phyloP scores from a whole-genome alignment of 2,329 filamentous ascomycete genomes.

The Hirsutella thompsonii region DNA sequence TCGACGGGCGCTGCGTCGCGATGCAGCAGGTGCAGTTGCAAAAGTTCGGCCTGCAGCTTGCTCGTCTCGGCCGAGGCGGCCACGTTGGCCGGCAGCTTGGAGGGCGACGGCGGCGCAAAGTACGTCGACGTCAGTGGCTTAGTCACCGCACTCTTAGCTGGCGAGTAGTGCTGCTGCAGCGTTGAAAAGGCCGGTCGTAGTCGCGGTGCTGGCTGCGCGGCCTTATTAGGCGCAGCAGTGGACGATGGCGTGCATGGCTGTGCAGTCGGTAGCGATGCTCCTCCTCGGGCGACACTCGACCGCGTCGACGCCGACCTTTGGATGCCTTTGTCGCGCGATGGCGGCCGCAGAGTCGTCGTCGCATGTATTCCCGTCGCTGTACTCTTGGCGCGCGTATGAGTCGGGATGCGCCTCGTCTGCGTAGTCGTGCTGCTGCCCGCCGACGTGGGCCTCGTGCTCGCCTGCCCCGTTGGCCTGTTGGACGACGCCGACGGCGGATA shows the following conservation, averaged over 20 bases:
- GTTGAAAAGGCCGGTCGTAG: constrained; percentile 45
- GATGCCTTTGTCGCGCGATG: constrained; percentile 11
- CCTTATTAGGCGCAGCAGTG: constrained; percentile 7
- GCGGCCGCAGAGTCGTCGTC: constrained; percentile 17
- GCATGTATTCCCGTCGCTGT: constrained; percentile 13
- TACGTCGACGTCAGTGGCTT: constrained; percentile 48
- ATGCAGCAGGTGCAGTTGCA: constrained; percentile 54
- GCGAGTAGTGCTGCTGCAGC: constrained; percentile 55
- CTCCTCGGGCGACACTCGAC: constrained; percentile 6
- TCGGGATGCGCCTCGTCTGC: constrained; percentile 8
- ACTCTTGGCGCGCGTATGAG: constrained; percentile 19
- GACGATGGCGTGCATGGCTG: constrained; percentile 6
- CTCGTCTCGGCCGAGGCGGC: constrained; percentile 44
- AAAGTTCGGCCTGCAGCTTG: constrained; percentile 48
- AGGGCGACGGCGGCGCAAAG: constrained; percentile 47
- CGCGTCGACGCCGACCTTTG: constrained; percentile 6
- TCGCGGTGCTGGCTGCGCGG: constrained; percentile 16
- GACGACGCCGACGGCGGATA: constrained; percentile 19
- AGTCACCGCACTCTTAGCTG: constrained; percentile 44
- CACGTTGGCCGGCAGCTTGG: constrained; percentile 47
- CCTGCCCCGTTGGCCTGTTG: constrained; percentile 14
- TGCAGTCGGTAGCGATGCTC: constrained; percentile 8
- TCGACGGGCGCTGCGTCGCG: constrained; percentile 32
- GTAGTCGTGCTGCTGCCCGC: constrained; percentile 11
- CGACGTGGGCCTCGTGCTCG: constrained; percentile 17